A percentile compares a stretch with the other conserved stretches of the same genome.
Conservation (phyloP, 805 yeast species). For the Yueomyces sp. region DNA sequence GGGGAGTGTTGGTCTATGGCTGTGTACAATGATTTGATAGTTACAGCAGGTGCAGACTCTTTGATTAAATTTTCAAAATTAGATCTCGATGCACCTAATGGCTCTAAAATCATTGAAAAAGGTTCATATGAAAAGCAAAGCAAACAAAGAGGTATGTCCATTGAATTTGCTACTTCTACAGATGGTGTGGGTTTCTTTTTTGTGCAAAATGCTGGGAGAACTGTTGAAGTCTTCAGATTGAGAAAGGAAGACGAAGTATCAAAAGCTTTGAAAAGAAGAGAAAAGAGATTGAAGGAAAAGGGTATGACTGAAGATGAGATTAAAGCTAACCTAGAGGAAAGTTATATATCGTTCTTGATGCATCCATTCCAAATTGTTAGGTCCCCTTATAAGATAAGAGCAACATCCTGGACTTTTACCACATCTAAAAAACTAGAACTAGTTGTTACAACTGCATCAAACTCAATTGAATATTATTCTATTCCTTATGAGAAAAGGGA, state of each 20-base stretch:
- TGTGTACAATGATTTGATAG: conserved; percentile 30
- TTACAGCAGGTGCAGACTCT: conserved; percentile 71
- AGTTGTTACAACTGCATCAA: conserved; percentile 53
- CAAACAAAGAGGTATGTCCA: conserved; percentile 51
- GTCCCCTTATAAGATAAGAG: conserved; percentile 47
- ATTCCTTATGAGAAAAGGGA: conserved; percentile 49
- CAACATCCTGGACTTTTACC: conserved; percentile 49
- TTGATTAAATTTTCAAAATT: conserved; percentile 76
- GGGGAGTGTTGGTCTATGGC: conserved; percentile 89
- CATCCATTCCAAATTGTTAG: conserved; percentile 61
- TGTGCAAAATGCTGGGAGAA: conserved; percentile 68
- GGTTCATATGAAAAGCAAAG: conserved; percentile 69
- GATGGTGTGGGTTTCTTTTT: conserved; percentile 33
- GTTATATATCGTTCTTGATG: conserved; percentile 42
- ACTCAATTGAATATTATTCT: conserved; percentile 58
- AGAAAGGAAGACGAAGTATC: conserved; percentile 65
- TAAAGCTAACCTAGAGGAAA: conserved; percentile 31
- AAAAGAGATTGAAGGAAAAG: conserved; percentile 63
- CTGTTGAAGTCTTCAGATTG: conserved; percentile 66
- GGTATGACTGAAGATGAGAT: conserved; percentile 53
- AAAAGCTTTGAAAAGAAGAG: conserved; percentile 65
- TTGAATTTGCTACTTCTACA: conserved; percentile 31
- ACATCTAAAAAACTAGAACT: conserved; percentile 41
- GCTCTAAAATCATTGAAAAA: conserved; percentile 37
- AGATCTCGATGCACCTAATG: conserved; percentile 36